Evolutionary conservation across 129 eudicot species (phyloP), one percentile per base, ranked within the genome.

Genomic region (Heracleum sosnowskyi): DNA sequence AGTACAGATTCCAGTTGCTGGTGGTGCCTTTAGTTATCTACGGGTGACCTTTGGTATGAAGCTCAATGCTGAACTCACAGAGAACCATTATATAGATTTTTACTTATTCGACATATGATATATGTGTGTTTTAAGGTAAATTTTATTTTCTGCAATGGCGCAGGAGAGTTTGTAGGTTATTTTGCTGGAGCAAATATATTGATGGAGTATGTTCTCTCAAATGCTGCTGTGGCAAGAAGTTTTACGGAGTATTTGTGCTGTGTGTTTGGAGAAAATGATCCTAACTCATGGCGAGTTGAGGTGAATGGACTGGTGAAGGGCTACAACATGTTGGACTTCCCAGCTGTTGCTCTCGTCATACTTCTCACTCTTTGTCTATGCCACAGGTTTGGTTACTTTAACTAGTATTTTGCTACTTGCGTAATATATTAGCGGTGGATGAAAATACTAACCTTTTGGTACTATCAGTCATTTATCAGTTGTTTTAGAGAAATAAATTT

Each of bases 21-120:
- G 97, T 57, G 97, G 97, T 41, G 97, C 97, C 76, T 91, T 91
- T 72, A 91, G 97, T 79, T 91, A 89, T 81, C 90, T 91, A 49
- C 82, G 97, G 83, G 85, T 91, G 68, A 91, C 97, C 69, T 91
- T 91, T 79, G 97, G 97, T 91, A 87, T 80, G 90, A 26, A 78
- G 35, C 42, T 39, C 12, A 35, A 57, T 83, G 74, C 80, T 29
- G 40, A 77, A 77, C 80, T 77, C 41, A n/a, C 35, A 31, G 10
- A 75, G 24, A 37, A 18, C 78, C 12, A 33, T 76, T 11, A 51
- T 76, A 20, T 11, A 36, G 78, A 31, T 16, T 47, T 45, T 4
- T 76, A 18, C 29, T 11, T 51, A 22, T 35, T 13, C 22, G 17
- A 12, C 68, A n/a, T 41, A 20, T 71, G 51, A 22, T 13, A 11